Conservation (phyloP, 169 alveolate species). For the Plasmodium sp. region DNA sequence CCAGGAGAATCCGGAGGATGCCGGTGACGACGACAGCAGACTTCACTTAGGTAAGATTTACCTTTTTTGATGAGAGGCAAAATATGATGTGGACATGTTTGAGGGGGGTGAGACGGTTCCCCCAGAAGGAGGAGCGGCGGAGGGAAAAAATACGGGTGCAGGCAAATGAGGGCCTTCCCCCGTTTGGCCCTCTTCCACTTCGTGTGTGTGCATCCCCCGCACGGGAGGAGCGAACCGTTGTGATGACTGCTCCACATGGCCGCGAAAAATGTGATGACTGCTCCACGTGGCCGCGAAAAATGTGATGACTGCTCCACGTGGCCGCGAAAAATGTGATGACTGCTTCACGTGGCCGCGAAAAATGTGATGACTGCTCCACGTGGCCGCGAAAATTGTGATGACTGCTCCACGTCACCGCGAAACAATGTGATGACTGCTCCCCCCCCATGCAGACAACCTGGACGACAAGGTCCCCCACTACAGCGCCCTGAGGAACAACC, state of each 20-base stretch:
- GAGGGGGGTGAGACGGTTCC: background rate
- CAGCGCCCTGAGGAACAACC: background rate
- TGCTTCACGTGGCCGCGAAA: too few relatives aligned
- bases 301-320: too few relatives aligned
- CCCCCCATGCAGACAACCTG: background rate
- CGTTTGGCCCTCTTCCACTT: background rate
- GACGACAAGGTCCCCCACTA: background rate
- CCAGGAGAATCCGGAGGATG: background rate
- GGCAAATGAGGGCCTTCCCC: background rate
- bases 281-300: too few relatives aligned
- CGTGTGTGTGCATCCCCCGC: background rate
- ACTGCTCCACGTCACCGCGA: too few relatives aligned
- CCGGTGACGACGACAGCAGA: background rate
- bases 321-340: too few relatives aligned
- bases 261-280: too few relatives aligned
- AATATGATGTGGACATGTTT: background rate
- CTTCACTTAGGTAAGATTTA: background rate
- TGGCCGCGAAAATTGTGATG: too few relatives aligned
- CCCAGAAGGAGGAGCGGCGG: background rate
- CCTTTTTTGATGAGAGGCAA: background rate
- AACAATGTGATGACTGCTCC: too few relatives aligned
- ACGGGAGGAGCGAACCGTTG: background rate
- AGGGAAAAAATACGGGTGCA: background rate
- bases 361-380: too few relatives aligned
- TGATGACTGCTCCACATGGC: background rate